A percentile compares a stretch with the other conserved stretches of the same genome.
Conservation (phyloP, 805 yeast genomes). For the Millerozyma acaciae region DNA sequence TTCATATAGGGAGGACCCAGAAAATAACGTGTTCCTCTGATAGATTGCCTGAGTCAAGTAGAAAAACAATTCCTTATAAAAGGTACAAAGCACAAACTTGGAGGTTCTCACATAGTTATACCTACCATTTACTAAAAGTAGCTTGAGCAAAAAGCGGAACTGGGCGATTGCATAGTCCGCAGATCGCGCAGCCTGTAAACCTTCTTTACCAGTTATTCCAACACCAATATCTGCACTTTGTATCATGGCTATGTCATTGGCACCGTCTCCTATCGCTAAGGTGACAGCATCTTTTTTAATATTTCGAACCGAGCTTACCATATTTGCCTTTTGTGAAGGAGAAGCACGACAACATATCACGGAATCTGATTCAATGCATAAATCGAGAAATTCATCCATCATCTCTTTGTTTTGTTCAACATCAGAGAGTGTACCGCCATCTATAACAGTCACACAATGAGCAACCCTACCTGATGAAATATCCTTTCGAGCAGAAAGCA, state of each 20-base stretch:
- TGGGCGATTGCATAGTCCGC: constrained; percentile 96
- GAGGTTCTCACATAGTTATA: constrained; percentile 91
- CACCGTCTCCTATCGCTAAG: constrained; percentile 97
- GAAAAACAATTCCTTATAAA: constrained; percentile 88
- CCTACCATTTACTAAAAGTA: constrained; percentile 89
- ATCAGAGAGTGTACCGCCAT: constrained; percentile 78
- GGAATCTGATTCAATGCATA: constrained; percentile 84
- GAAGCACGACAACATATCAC: constrained; percentile 95
- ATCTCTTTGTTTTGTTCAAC: constrained; percentile 72
- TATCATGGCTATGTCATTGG: constrained; percentile 98
- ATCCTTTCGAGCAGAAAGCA: constrained; percentile 74
- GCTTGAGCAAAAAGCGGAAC: constrained; percentile 76
- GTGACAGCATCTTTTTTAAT: constrained; percentile 70
- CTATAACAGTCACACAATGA: constrained; percentile 91
- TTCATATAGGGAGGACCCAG: constrained; percentile 92
- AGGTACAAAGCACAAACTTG: constrained; percentile 88
- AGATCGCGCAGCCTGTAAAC: constrained; percentile 92
- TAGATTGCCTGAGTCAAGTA: constrained; percentile 84
- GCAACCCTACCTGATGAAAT: constrained; percentile 74
- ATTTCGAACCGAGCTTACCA: constrained; percentile 81
- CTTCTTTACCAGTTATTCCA: constrained; percentile 97
- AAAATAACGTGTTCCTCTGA: constrained; percentile 81
- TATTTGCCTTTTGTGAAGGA: constrained; percentile 91
- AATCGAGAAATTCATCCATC: constrained; percentile 72
- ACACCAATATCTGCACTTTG: constrained; percentile 97